These are phyloP conservation scores for Ramularia endophylla DNA, from an alignment of 2,329 filamentous ascomycete species.

Conservation along the genomic window DNA sequence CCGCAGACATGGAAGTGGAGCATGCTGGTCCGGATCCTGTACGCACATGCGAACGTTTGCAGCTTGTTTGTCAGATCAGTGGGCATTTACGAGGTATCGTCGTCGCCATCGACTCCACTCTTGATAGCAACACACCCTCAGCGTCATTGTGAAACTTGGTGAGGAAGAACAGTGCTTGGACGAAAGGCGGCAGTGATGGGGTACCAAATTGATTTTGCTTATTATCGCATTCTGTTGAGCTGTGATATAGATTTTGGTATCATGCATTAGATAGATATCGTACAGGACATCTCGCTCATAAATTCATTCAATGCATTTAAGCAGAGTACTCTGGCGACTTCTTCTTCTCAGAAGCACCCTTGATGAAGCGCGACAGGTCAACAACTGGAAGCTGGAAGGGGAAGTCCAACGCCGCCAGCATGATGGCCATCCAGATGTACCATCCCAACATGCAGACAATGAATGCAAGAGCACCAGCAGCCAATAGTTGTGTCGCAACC, in stretches of 20 bases:
- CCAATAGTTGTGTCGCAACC: constrained; percentile 21
- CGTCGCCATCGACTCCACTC: too few relatives aligned
- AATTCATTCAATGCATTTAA: constrained; percentile 4
- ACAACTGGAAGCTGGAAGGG: constrained; percentile 47
- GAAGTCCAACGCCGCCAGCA: constrained; percentile 50
- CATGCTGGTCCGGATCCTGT: too few relatives aligned
- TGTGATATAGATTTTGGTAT: not conserved
- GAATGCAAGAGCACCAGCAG: constrained; percentile 46
- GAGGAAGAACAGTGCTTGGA: too few relatives aligned
- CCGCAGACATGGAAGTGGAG: too few relatives aligned
- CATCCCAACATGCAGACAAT: constrained; percentile 45
- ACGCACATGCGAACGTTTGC: too few relatives aligned
- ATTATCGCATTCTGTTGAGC: too few relatives aligned
- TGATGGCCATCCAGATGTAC: constrained; percentile 50
- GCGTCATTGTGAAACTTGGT: too few relatives aligned
- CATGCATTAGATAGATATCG: not conserved
- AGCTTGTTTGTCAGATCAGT: too few relatives aligned
- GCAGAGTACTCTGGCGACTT: constrained; percentile 22
- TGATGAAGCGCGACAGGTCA: constrained; percentile 41
- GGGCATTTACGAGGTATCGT: too few relatives aligned
- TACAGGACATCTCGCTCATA: not conserved
- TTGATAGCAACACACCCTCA: too few relatives aligned
- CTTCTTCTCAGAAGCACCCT: constrained; percentile 37
- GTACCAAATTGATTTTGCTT: too few relatives aligned
- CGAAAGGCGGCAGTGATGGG: too few relatives aligned